These are phyloP conservation scores for Nakazawaea siamensis DNA, from an alignment of 805 yeast genomes.

Conservation along the genomic window DNA sequence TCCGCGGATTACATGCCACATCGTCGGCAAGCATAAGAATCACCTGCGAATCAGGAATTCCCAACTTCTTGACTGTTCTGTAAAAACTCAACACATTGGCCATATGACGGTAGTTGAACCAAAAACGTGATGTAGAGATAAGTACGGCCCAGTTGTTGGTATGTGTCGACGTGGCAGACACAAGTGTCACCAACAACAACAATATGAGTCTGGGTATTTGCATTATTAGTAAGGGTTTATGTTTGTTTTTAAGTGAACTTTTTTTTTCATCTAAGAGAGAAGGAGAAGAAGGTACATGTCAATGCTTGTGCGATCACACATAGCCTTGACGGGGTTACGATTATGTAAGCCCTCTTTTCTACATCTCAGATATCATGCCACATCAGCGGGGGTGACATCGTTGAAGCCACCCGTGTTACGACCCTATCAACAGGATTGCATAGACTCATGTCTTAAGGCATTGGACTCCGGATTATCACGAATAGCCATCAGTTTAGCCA, in stretches of 20 bases:
- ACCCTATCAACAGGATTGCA: slow-evolving; percentile 65
- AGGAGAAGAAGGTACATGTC: no score
- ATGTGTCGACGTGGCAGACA: slow-evolving; percentile 31
- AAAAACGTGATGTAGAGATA: slow-evolving; percentile 91
- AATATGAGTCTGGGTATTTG: no score
- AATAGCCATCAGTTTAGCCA: slow-evolving; percentile 79
- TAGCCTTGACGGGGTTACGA: no score
- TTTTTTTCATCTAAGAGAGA: no score
- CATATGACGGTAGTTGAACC: slow-evolving; percentile 98
- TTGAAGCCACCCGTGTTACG: slow-evolving; percentile 7
- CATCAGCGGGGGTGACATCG: no score
- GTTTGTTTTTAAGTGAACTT: no score
- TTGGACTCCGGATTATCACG: slow-evolving; percentile 38
- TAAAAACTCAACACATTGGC: slow-evolving; percentile 93
- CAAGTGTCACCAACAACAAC: background rate
- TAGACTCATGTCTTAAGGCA: slow-evolving; percentile 43
- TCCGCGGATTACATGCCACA: slow-evolving; percentile 93
- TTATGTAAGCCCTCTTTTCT: no score
- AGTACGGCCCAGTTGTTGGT: slow-evolving; percentile 78
- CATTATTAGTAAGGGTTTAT: no score
- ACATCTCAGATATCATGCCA: no score
- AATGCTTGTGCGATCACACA: no score
- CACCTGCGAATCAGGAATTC: slow-evolving; percentile 97
- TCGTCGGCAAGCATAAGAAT: slow-evolving; percentile 95
- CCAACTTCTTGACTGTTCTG: slow-evolving; percentile 90